phyloP scores from a whole-genome alignment of 2,329 filamentous ascomycete species.

The Zelopaecilomyces penicillatus region DNA sequence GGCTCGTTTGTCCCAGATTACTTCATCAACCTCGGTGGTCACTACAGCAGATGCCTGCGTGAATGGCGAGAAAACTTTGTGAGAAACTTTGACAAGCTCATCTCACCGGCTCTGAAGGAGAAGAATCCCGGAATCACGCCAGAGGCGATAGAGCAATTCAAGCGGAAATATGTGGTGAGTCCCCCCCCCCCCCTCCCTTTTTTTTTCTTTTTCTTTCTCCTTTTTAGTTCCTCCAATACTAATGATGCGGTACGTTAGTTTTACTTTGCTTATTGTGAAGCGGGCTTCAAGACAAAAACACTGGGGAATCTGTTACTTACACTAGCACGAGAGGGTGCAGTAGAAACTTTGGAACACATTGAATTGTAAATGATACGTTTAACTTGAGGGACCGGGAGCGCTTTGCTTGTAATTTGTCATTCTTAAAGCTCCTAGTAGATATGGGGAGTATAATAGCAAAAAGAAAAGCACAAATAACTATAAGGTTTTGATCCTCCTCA shows the following conservation, averaged over 20 bases:
- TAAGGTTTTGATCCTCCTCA: too few relatives aligned
- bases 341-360: not conserved
- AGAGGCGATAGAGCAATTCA: not conserved
- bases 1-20: slow-evolving; percentile 57
- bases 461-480: too few relatives aligned
- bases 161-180: slow-evolving; percentile 2
- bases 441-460: too few relatives aligned
- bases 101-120: not conserved
- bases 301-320: not conserved
- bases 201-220: too few relatives aligned
- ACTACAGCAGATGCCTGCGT: slow-evolving; percentile 61
- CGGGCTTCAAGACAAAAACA: slow-evolving; percentile 1
- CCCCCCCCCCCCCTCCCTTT: not conserved
- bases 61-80: slow-evolving; percentile 60
- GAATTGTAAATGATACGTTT: not conserved
- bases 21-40: slow-evolving; percentile 65
- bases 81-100: not conserved
- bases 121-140: not conserved
- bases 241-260: not conserved
- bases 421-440: too few relatives aligned
- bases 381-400: too few relatives aligned
- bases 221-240: not conserved
- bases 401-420: too few relatives aligned
- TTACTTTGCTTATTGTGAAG: slow-evolving; percentile 2
- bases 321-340: slow-evolving; percentile 1